A percentile compares a stretch with the other conserved stretches of the same genome.
Conservation (phyloP, 2,329 filamentous ascomycete genomes). For the Davidsoniella neocaledoniae region DNA sequence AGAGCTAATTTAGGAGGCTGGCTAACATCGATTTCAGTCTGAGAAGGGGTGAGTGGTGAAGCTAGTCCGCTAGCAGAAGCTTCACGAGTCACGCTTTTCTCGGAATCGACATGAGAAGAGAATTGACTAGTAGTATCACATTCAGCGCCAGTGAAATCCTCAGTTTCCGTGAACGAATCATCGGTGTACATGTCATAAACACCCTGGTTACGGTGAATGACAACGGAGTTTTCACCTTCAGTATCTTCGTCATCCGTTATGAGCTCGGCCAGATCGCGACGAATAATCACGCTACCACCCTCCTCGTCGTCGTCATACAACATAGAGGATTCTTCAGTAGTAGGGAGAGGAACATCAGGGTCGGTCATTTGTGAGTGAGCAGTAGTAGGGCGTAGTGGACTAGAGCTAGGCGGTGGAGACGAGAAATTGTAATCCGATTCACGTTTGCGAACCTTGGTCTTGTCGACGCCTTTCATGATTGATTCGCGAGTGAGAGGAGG, state of each 20-base stretch:
- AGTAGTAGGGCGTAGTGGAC: slow-evolving; percentile 31
- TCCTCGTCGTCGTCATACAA: slow-evolving; percentile 38
- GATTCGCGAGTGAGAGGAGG: slow-evolving; percentile 83
- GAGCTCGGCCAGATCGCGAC: slow-evolving; percentile 44
- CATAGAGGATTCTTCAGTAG: slow-evolving; percentile 51
- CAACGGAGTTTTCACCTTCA: slow-evolving; percentile 11
- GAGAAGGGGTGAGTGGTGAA: slow-evolving; percentile 8
- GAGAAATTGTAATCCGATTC: slow-evolving; percentile 49
- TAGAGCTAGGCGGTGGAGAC: slow-evolving; percentile 42
- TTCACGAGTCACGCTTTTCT: slow-evolving; percentile 19
- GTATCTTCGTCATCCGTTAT: slow-evolving; percentile 25
- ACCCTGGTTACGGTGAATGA: slow-evolving; percentile 8
- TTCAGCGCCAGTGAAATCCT: slow-evolving; percentile 17
- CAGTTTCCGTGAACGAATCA: slow-evolving; percentile 29
- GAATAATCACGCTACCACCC: slow-evolving; percentile 48
- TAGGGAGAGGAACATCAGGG: slow-evolving; percentile 79
- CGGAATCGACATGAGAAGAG: slow-evolving; percentile 16
- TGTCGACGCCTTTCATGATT: slow-evolving; percentile 76
- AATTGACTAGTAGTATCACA: slow-evolving; percentile 19
- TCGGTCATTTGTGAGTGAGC: slow-evolving; percentile 45
- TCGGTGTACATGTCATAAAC: slow-evolving; percentile 23
- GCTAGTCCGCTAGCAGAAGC: slow-evolving; percentile 8
- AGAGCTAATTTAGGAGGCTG: slow-evolving; percentile 14
- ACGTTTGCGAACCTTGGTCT: slow-evolving; percentile 34
- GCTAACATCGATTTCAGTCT: slow-evolving; percentile 10